Evolutionary conservation across 208 protist species (phyloP).

Genomic region (Wallacemonas sp.): DNA sequence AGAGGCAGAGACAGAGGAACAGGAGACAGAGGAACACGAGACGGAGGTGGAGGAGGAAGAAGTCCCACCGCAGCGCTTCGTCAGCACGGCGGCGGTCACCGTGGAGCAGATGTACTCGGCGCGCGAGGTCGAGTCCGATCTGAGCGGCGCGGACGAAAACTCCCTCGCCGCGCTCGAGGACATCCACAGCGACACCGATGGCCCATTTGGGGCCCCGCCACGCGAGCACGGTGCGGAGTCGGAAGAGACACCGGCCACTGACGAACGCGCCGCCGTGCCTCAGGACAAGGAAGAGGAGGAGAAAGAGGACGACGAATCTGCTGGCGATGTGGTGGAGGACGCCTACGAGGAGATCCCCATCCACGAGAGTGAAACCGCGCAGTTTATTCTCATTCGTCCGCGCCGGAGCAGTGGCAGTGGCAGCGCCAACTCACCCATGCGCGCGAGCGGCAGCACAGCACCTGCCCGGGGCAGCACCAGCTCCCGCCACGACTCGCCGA

Average conservation of each 20-base stretch:
- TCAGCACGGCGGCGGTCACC: not conserved
- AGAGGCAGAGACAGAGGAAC: not conserved
- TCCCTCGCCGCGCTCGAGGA: no score
- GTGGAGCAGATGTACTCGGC: not conserved
- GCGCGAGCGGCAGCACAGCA: conserved; percentile 4
- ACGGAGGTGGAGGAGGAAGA: no score
- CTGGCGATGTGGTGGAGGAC: not conserved
- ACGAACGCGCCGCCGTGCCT: not conserved
- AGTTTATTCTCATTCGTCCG: conserved; percentile 1
- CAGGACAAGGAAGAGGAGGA: not conserved
- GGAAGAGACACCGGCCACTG: no score
- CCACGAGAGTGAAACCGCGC: conserved; percentile 5
- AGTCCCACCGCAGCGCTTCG: no score
- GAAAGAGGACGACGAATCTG: not conserved
- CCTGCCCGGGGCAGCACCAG: not conserved
- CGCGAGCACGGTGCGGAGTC: no score
- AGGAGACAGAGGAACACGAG: no score
- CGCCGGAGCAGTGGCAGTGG: conserved; percentile 1
- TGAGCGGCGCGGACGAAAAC: not conserved
- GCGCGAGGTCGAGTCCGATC: conserved; percentile 2
- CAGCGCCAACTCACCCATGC: conserved; percentile 5
- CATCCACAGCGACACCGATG: no score
- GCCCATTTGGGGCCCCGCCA: no score
- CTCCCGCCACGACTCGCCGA: conserved; percentile 6
- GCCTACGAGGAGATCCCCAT: conserved; percentile 11